phyloP scores from a whole-genome alignment of 108 stramenopile species.

The Licmophora abbreviata region DNA sequence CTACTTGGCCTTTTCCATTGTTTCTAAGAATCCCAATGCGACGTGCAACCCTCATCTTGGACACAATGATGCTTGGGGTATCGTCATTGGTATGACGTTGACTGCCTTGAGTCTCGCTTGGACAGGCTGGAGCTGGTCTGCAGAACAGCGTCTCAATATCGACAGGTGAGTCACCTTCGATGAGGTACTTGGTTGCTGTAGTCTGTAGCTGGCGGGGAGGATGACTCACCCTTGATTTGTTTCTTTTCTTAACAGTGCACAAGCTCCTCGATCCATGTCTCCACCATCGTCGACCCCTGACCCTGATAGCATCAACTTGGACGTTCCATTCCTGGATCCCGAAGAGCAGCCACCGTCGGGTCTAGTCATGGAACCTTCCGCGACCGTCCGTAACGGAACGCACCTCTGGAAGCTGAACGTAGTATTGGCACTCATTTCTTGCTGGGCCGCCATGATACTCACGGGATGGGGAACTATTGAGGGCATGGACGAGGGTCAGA shows the following conservation, averaged over 20 bases:
- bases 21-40: constrained; percentile 71
- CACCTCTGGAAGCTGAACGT: constrained; percentile 85
- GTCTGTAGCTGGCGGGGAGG: constrained; percentile 1
- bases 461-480: constrained; percentile 87
- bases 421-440: constrained; percentile 66
- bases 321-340: constrained; percentile 71
- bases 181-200: background rate
- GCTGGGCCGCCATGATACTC: constrained; percentile 87
- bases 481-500: constrained; percentile 39
- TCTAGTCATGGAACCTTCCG: constrained; percentile 34
- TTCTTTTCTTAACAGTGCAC: background rate
- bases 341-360: constrained; percentile 50
- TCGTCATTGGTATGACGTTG: constrained; percentile 63
- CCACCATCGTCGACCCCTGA: constrained; percentile 1
- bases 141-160: constrained; percentile 32
- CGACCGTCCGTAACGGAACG: constrained; percentile 10
- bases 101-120: constrained; percentile 77
- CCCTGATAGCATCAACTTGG: constrained; percentile 30
- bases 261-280: constrained; percentile 28
- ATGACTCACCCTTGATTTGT: constrained; percentile 8
- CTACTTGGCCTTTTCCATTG: constrained; percentile 81
- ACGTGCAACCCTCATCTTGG: constrained; percentile 81
- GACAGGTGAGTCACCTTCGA: constrained; percentile 8
- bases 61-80: constrained; percentile 60
- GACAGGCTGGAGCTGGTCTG: constrained; percentile 73